Percentiles rank a stretch among this genome's conserved stretches.
Evolutionary conservation across 805 yeast genomes (phyloP).

Genomic region (Tetrapisispora taiwanensis): DNA sequence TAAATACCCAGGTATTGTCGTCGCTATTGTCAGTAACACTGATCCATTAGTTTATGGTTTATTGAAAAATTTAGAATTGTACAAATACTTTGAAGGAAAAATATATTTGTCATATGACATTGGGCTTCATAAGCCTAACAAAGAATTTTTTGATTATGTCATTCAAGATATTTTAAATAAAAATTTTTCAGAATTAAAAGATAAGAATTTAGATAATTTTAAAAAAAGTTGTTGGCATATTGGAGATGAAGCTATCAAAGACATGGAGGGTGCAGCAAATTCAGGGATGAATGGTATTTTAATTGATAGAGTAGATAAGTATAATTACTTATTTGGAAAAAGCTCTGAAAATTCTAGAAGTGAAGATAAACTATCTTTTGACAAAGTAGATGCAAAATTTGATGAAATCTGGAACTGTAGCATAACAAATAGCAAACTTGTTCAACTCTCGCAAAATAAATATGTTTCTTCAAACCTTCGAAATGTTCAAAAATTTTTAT

Average conservation of each 20-base stretch:
- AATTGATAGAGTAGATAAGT: slow-evolving; percentile 36
- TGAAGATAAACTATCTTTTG: slow-evolving; percentile 17
- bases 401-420: slow-evolving; percentile 14
- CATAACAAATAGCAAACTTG: slow-evolving; percentile 9
- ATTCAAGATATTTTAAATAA: slow-evolving; percentile 21
- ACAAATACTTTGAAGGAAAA: slow-evolving; percentile 31
- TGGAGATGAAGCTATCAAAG: slow-evolving; percentile 53
- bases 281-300: slow-evolving; percentile 57
- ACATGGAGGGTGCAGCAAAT: slow-evolving; percentile 39
- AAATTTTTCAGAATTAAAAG: slow-evolving; percentile 11
- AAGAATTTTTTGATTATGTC: slow-evolving; percentile 36
- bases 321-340: slow-evolving; percentile 16
- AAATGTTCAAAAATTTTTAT: slow-evolving; percentile 10
- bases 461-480: slow-evolving; percentile 20
- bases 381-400: slow-evolving; percentile 21
- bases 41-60: slow-evolving; percentile 44
- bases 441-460: slow-evolving; percentile 13
- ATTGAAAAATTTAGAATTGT: slow-evolving; percentile 38
- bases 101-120: slow-evolving; percentile 49
- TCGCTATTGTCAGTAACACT: slow-evolving; percentile 50
- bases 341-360: slow-evolving; percentile 5
- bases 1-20: slow-evolving; percentile 25
- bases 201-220: slow-evolving; percentile 12
- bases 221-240: slow-evolving; percentile 44
- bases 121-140: slow-evolving; percentile 44